Conservation (phyloP, 176 grass and related monocot genomes). For the Eragrostis nindensis region DNA sequence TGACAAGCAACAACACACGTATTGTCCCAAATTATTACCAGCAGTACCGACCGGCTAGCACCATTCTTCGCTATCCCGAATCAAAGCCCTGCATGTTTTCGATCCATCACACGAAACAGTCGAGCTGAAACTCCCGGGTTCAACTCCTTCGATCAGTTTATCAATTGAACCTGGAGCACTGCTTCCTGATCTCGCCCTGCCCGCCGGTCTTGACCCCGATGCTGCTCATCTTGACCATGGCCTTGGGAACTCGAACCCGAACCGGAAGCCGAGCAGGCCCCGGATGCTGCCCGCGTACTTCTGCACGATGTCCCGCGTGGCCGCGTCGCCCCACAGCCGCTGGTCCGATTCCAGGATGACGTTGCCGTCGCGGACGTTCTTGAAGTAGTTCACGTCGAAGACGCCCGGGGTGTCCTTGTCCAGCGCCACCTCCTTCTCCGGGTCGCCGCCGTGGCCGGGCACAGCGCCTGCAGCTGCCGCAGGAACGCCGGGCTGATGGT, state of each 20-base stretch:
- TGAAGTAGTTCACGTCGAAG: constrained; percentile 77
- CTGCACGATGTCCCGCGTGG: constrained; percentile 51
- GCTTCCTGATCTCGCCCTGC: constrained; percentile 70
- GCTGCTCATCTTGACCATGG: constrained; percentile 64
- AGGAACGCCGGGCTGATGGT: constrained; percentile 52
- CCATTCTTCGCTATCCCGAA: background rate
- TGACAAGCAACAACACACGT: background rate
- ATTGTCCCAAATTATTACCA: background rate
- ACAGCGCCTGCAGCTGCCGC: constrained; percentile 54
- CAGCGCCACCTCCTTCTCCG: constrained; percentile 51
- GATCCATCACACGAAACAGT: background rate
- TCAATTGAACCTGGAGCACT: constrained; percentile 76
- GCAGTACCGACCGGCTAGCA: background rate
- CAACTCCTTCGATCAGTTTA: background rate
- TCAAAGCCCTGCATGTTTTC: background rate
- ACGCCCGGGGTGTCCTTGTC: constrained; percentile 48
- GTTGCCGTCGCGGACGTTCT: constrained; percentile 71
- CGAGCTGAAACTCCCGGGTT: background rate
- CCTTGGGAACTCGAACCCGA: constrained; percentile 68
- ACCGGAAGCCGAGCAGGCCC: constrained; percentile 65
- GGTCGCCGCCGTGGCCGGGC: constrained; percentile 48
- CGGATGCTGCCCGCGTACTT: constrained; percentile 69
- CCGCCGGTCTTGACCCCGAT: constrained; percentile 70
- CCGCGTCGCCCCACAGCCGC: constrained; percentile 72
- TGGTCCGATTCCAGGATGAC: constrained; percentile 84